Conservation (phyloP, 192 early-diverging fungal genomes). For the Coemansia sp. region DNA sequence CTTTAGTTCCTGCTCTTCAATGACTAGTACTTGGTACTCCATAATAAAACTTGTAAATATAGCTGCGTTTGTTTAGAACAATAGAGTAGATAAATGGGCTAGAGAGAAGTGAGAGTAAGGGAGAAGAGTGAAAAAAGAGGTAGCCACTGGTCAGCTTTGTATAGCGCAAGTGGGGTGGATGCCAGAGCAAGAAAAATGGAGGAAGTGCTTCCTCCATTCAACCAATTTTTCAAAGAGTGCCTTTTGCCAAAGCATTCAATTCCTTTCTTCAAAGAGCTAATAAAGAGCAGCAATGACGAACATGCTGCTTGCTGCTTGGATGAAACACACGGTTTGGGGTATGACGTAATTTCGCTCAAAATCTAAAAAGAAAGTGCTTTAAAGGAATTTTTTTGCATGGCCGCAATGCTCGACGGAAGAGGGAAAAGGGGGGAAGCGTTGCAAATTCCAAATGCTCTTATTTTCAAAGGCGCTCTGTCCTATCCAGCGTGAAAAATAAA, state of each 20-base stretch:
- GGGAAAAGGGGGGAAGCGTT: background rate
- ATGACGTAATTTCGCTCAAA: background rate
- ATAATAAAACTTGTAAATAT: too few species aligned
- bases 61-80: too few species aligned
- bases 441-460: background rate
- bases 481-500: background rate
- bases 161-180: too few species aligned
- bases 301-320: background rate
- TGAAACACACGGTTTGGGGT: background rate
- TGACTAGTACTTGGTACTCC: too few species aligned
- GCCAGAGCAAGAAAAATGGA: too few species aligned
- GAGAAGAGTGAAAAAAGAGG: too few species aligned
- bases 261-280: background rate
- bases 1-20: too few species aligned
- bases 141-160: too few species aligned
- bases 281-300: background rate
- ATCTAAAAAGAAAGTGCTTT: background rate
- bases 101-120: too few species aligned
- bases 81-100: too few species aligned
- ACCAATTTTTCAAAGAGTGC: too few species aligned
- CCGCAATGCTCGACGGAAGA: background rate
- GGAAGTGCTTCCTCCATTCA: too few species aligned
- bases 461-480: background rate
- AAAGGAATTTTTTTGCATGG: background rate
- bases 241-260: background rate